Base-by-base conservation (phyloP, 2,329 filamentous ascomycete genomes). In the Cercospora canescens region DNA sequence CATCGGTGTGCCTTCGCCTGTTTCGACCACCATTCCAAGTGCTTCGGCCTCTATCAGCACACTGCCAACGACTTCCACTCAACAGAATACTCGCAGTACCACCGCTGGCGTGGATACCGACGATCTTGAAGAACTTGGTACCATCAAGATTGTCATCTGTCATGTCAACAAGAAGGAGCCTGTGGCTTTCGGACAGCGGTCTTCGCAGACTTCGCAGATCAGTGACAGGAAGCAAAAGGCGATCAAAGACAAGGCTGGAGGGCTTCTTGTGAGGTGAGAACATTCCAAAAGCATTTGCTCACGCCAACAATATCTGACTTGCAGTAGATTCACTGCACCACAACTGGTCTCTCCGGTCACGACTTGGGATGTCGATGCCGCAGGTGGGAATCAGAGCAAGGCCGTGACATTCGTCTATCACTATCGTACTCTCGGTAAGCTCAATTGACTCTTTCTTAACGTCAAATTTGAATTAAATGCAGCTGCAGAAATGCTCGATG, bases 81-180 rank as follows among this genome's bases (percentile, higher is more conserved):
- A 30, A 9, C 16, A 37, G 1, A 41, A 56, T n/a, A 12, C 48
- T 16, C 50, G 37, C 18, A 48, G 37, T 32, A 48, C n/a, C 21
- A 34, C 63, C 34, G 37, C 45, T 26, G 56, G 57, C 39, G 8
- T 56, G 16, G 21, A 45, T 3, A 39, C 52, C 21, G n/a, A 24
- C 14, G 41, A 61, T 16, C 50, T 55, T 2, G 54, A 54, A 35
- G 63, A 67, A 14, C 28, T 68, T n/a, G 66, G 66, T 5, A 68
- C 66, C 2, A 66, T 64, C 60, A 68, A 66, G 32, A 30, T 68
- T 39, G 60, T 58, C 24, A 48, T 66, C 28, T 62, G 55, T 9
- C 66, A 66, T 55, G 66, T 68, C 24, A 66, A 60, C 35, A 63
- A 63, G 41, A 48, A 59, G 48, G 48, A 63, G 18, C 21, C 54